Base-by-base conservation (phyloP, 1,284 basidiomycete species). In the Ustilago bromivora region DNA sequence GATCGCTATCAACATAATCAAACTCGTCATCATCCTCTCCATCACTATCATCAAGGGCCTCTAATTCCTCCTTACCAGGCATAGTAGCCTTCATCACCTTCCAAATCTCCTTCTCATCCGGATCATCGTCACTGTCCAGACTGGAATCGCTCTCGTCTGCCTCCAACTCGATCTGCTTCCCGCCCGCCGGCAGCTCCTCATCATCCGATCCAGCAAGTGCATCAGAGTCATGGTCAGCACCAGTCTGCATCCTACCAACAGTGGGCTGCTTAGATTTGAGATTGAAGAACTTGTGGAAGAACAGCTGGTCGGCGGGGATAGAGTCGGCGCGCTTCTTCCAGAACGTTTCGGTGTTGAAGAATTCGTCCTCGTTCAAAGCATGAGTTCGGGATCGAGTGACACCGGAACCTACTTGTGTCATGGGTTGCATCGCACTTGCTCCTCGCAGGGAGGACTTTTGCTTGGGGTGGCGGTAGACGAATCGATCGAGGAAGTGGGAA, bases 401-500 rank as follows among this genome's bases (percentile, higher is more conserved):
- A 23, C 71, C 75, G 51, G 88, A 88, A n/a, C 91, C 91, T 2
- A 87, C 86, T 53, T 90, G 90, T 11, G 76, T 64, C 43, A 71
- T 67, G n/a, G 95, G 95, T 87, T 99, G 97, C 97, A 99, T 99
- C 72, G 82, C 81, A 57, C 81, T 82, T 2, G 93, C 93, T 70
- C 92, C 94, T 2, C 91, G 89, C 28, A 95, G 93, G 77, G 92
- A 93, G 12, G 88, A 84, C 4, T 90, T 84, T 87, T 96, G 94
- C 89, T 98, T 99, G 2, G 96, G 93, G 86, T 98, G 98, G 85
- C 95, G 94, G 89, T 95, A 98, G 35, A 98, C 93, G 87, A 93
- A 92, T 32, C 91, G 89, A 83, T 96, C 95, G 38, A 96, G 89
- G 89, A 97, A 96, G 81, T 94, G 94, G 1, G 94, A 92, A 19